Percentiles rank a stretch among this genome's conserved stretches.
Conservation (phyloP, 768 basidiomycete species). For the Xerocomellus chrysenteron region DNA sequence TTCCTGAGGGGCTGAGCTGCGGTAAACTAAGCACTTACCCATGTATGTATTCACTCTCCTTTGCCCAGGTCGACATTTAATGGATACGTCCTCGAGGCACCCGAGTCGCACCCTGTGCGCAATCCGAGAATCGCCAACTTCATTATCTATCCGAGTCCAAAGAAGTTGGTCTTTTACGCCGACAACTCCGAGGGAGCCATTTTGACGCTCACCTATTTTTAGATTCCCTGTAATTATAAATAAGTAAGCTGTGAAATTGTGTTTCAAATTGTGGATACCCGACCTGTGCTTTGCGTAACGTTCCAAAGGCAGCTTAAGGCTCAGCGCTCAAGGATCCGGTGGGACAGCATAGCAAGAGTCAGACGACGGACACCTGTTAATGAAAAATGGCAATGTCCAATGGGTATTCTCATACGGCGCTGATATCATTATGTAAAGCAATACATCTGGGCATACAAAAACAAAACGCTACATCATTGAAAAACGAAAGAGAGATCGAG, state of each 20-base stretch:
- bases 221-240: background rate
- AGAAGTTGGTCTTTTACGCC: background rate
- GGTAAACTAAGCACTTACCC: no score
- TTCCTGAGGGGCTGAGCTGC: no score
- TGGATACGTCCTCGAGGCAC: no score
- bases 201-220: background rate
- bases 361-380: no score
- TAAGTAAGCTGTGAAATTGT: no score
- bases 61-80: no score
- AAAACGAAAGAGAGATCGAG: background rate
- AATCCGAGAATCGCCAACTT: background rate
- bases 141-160: background rate
- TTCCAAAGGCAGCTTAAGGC: no score
- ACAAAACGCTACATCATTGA: background rate
- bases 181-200: background rate
- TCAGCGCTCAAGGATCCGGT: no score
- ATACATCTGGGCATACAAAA: conserved; percentile 11
- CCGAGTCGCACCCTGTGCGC: no score
- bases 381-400: background rate
- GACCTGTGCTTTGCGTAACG: no score
- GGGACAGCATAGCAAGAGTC: background rate
- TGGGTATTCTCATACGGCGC: background rate
- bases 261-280: no score
- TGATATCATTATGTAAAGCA: background rate
- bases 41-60: no score